Conservation (phyloP, 1,139 yeast species). For the Yamadazyma membranifaciens region DNA sequence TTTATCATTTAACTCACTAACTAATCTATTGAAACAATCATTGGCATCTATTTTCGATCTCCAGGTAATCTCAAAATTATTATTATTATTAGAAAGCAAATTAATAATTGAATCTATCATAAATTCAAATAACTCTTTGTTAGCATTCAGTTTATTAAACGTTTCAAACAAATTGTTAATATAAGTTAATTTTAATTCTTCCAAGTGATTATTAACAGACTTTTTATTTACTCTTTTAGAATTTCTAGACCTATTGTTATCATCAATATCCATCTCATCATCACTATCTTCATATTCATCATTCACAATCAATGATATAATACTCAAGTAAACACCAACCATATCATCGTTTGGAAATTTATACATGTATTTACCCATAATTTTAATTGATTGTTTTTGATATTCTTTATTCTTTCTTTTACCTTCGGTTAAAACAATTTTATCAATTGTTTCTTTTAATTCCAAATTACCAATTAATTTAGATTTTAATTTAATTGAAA, state of each 20-base stretch:
- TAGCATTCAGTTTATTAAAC: constrained; percentile 18
- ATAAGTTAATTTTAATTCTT: constrained; percentile 34
- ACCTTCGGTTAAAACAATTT: constrained; percentile 57
- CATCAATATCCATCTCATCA: constrained; percentile 25
- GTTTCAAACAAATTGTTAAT: constrained; percentile 33
- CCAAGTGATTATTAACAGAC: constrained; percentile 23
- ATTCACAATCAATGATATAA: constrained; percentile 32
- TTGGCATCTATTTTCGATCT: constrained; percentile 48
- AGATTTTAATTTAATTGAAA: constrained; percentile 45
- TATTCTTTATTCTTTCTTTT: constrained; percentile 67
- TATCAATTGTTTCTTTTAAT: constrained; percentile 34
- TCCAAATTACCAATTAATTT: constrained; percentile 22
- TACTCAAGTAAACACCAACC: constrained; percentile 35
- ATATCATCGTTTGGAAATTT: constrained; percentile 42
- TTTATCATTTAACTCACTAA: constrained; percentile 12
- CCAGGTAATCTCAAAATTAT: constrained; percentile 52
- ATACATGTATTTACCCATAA: constrained; percentile 49
- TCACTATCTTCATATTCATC: constrained; percentile 33
- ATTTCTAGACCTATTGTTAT: not conserved
- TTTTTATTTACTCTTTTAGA: constrained; percentile 9
- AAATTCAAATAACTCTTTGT: constrained; percentile 23
- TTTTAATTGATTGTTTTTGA: constrained; percentile 51
- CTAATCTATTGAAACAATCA: constrained; percentile 30
- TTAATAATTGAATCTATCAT: constrained; percentile 20
- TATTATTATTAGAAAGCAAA: constrained; percentile 21